Evolutionary conservation across 495 filamentous ascomycete genomes (phyloP).

Genomic region (Neurospora tetrasperma): DNA sequence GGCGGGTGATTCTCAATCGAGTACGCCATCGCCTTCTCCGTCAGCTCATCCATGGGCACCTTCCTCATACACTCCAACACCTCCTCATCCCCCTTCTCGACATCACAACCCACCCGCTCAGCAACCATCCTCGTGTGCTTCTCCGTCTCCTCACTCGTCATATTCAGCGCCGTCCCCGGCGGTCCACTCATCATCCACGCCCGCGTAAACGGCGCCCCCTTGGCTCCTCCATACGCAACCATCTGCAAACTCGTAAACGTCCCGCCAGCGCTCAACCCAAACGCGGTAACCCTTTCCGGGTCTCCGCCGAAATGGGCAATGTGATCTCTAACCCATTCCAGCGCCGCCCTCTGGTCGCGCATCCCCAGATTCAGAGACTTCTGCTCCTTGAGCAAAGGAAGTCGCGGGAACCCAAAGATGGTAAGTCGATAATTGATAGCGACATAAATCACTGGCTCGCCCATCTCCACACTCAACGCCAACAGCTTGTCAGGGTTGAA

Average conservation of each 20-base stretch:
- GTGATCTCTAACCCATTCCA: conserved; percentile 33
- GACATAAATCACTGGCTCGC: conserved; percentile 25
- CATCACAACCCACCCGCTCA: conserved; percentile 7
- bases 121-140: conserved; percentile 27
- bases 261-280: conserved; percentile 8
- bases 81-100: conserved; percentile 8
- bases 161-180: conserved; percentile 33
- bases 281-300: conserved; percentile 22
- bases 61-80: conserved; percentile 24
- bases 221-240: conserved; percentile 21
- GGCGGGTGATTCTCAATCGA: conserved; percentile 17
- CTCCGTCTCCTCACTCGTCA: conserved; percentile 24
- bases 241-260: conserved; percentile 26
- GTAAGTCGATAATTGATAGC: conserved; percentile 21
- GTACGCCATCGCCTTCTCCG: conserved; percentile 16
- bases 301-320: conserved; percentile 40
- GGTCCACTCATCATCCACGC: conserved; percentile 35
- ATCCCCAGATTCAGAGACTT: conserved; percentile 21
- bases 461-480: conserved; percentile 25
- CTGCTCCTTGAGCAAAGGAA: conserved; percentile 6
- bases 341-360: conserved; percentile 18
- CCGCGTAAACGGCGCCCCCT: conserved; percentile 22
- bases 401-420: conserved; percentile 17
- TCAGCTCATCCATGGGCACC: conserved; percentile 21
- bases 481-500: conserved; percentile 28